These are phyloP conservation scores for Saccharomycopsis oosterbeekiorum DNA, from an alignment of 805 yeast species.

Conservation along the genomic window DNA sequence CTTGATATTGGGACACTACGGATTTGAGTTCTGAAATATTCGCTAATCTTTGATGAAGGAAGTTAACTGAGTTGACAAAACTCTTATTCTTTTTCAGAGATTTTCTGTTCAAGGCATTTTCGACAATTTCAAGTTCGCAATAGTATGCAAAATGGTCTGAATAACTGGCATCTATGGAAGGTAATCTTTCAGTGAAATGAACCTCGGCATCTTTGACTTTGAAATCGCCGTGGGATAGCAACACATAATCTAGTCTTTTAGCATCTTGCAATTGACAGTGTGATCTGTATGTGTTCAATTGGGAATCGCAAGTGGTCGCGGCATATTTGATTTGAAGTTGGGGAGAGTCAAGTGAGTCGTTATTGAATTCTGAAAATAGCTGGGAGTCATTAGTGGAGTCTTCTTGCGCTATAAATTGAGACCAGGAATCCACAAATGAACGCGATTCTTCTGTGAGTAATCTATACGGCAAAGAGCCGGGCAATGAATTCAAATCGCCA, in stretches of 20 bases:
- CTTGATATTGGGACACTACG: conserved; percentile 37
- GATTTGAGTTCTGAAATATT: conserved; percentile 39
- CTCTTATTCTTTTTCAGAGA: conserved; percentile 13
- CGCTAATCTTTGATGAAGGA: conserved; percentile 3
- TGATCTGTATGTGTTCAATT: conserved; percentile 77
- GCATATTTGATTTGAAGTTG: conserved; percentile 56
- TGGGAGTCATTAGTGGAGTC: conserved; percentile 22
- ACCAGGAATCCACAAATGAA: conserved; percentile 71
- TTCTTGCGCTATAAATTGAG: conserved; percentile 25
- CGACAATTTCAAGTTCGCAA: conserved; percentile 28
- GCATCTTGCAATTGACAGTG: conserved; percentile 51
- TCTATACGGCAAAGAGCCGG: conserved; percentile 74
- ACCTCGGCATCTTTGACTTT: conserved; percentile 46
- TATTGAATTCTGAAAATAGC: conserved; percentile 23
- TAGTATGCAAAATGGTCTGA: conserved; percentile 90
- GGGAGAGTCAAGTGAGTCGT: conserved; percentile 38
- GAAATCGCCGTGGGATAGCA: conserved; percentile 37
- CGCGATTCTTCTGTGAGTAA: conserved; percentile 62
- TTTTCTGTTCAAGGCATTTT: background rate
- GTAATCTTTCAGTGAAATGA: conserved; percentile 59
- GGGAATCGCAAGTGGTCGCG: conserved; percentile 87
- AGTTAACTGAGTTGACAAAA: background rate
- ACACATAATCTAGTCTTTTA: conserved; percentile 81
- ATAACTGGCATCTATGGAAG: conserved; percentile 54
- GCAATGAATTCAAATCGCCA: conserved; percentile 87